Conservation (phyloP, 441 rosid species). For the Populus trichocarpa region DNA sequence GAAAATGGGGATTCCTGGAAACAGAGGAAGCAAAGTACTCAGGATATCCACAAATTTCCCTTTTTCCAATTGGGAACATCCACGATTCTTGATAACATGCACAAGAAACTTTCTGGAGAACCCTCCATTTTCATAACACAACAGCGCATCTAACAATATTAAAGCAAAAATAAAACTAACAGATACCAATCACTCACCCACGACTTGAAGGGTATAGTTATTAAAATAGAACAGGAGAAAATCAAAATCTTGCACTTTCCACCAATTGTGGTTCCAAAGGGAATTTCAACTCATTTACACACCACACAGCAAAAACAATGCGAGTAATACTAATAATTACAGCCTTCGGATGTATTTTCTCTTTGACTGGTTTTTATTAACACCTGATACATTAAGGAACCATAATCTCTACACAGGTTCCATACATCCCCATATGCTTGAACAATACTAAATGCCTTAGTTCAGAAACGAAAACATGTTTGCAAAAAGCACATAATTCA, state of each 20-base stretch:
- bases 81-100: background rate
- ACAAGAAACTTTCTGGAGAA: background rate
- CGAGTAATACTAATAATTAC: background rate
- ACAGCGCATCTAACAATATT: background rate
- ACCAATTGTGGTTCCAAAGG: background rate
- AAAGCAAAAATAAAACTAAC: background rate
- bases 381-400: background rate
- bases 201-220: background rate
- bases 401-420: background rate
- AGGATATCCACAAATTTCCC: background rate
- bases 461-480: background rate
- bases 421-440: background rate
- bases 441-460: background rate
- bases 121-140: background rate
- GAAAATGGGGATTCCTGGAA: constrained; percentile 54
- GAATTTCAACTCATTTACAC: background rate
- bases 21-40: constrained; percentile 8
- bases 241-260: background rate
- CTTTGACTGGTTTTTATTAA: background rate
- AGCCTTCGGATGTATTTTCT: background rate
- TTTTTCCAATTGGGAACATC: background rate
- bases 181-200: background rate
- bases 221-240: background rate
- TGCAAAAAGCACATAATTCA: background rate
- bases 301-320: background rate